Conservation (phyloP, 2,329 filamentous ascomycete species). For the Juglanconis sp. region DNA sequence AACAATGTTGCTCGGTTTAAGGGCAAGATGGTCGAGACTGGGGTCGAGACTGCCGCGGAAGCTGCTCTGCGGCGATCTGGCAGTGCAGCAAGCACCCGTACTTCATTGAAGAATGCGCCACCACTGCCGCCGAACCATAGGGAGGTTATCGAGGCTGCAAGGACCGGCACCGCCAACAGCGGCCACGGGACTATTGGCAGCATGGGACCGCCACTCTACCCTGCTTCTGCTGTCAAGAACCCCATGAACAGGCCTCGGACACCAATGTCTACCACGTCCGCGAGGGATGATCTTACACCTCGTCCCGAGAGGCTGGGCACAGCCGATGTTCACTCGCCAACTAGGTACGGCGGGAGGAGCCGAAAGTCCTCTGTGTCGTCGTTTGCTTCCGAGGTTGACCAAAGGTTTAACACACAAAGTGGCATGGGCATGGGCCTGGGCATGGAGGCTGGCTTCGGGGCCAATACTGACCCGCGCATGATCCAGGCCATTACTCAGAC, state of each 20-base stretch:
- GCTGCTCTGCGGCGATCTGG: conserved; percentile 54
- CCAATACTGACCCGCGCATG: conserved; percentile 89
- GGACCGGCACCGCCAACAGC: conserved; percentile 51
- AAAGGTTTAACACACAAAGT: conserved; percentile 76
- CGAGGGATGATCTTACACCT: conserved; percentile 58
- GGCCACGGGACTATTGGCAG: conserved; percentile 34
- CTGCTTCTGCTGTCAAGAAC: conserved; percentile 65
- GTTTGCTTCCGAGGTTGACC: conserved; percentile 90
- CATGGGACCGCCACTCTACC: conserved; percentile 84
- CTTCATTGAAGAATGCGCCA: conserved; percentile 47
- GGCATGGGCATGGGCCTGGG: conserved; percentile 45
- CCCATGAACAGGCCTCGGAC: conserved; percentile 55
- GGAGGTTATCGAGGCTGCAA: conserved; percentile 78
- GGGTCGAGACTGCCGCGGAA: conserved; percentile 35
- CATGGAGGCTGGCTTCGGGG: conserved; percentile 58
- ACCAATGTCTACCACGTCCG: conserved; percentile 47
- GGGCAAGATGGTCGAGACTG: conserved; percentile 34
- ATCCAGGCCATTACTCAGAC: conserved; percentile 99
- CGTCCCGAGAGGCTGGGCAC: conserved; percentile 44
- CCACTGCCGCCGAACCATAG: conserved; percentile 81
- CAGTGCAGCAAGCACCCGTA: conserved; percentile 67
- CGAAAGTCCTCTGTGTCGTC: conserved; percentile 88
- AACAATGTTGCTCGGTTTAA: conserved; percentile 40
- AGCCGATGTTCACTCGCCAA: conserved; percentile 48
- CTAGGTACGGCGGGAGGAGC: conserved; percentile 39